Base-by-base conservation (phyloP, 306 rosid genomes). In the Vigna reflexopilosa region DNA sequence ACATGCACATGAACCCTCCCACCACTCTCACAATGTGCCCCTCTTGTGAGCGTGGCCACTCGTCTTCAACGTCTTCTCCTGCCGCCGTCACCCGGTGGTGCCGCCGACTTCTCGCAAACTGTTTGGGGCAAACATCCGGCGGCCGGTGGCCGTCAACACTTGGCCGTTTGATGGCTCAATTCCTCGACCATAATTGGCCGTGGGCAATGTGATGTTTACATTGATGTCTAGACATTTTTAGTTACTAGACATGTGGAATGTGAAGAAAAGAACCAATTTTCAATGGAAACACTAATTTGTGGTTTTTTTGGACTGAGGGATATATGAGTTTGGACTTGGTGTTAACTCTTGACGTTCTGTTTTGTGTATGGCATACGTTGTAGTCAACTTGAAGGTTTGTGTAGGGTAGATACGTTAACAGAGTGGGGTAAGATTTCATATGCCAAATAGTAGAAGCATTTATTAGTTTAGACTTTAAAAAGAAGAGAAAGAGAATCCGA, bases 11-110 rank as follows among this genome's bases (percentile, higher is more conserved):
- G 93, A 90, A 68, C 48, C 98, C 98, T 77, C 98, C 98, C 24
- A 93, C 98, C 26, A 93, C 98, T n/a, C 98, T 93, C 55, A 89
- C 96, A 8, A 89, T 93, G 93, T 93, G 98, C 78, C 94, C 94
- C 30, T 89, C 91, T 0, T 91, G 98, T 17, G 89, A 93, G 86
- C 92, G 91, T 1, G 89, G 84, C 0, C 86, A 79, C 71, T 75
- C 94, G 9, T 76, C 85, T 0, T 55, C 93, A 6, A 77, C 89
- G 0, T 84, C 88, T 3, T 47, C 89, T 12, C 73, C 79, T 2
- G 58, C 83, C 70, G 2, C 40, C 9, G 17, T 38, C 66, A 82
- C 26, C 45, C 86, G 1, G 68, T 7, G 6, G 52, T 9, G 4
- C 48, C 20, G 1, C 66, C n/a, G 0, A 55, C 59, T 0, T 74